Evolutionary conservation across 805 yeast species (phyloP).

Genomic region (Naumovozyma baii): DNA sequence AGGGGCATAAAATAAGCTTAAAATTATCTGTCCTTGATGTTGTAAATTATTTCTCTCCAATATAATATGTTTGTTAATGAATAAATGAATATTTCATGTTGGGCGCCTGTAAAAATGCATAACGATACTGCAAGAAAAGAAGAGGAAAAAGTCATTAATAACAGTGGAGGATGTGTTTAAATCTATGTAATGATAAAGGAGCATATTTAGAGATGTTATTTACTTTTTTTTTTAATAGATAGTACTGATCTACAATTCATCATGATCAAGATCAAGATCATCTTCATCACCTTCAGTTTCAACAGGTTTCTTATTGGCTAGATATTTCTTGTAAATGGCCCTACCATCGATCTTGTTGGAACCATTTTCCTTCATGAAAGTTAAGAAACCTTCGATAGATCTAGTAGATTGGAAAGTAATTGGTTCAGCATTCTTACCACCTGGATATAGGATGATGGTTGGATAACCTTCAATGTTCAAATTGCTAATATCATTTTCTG

Average conservation of each 20-base stretch:
- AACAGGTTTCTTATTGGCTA: slow-evolving; percentile 11
- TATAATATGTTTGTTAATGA: too few relatives aligned
- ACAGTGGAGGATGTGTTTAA: neutral
- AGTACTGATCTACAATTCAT: slow-evolving; percentile 32
- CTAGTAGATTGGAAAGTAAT: slow-evolving; percentile 61
- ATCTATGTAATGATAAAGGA: too few relatives aligned
- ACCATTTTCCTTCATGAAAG: slow-evolving; percentile 64
- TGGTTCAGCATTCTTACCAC: slow-evolving; percentile 62
- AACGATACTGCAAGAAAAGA: too few relatives aligned
- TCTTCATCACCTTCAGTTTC: slow-evolving; percentile 13
- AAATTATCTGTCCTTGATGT: too few relatives aligned
- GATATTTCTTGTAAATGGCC: slow-evolving; percentile 23
- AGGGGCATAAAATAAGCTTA: too few relatives aligned
- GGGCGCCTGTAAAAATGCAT: too few relatives aligned
- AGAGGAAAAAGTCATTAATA: too few relatives aligned
- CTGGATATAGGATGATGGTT: slow-evolving; percentile 85
- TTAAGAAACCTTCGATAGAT: slow-evolving; percentile 59
- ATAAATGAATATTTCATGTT: too few relatives aligned
- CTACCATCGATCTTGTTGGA: slow-evolving; percentile 49
- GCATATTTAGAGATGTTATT: too few relatives aligned
- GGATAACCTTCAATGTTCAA: slow-evolving; percentile 86
- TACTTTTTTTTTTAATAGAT: too few relatives aligned
- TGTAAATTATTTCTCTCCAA: too few relatives aligned
- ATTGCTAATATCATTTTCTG: slow-evolving; percentile 70
- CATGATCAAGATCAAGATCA: slow-evolving; percentile 20